phyloP scores from a whole-genome alignment of 129 eudicot genomes.

The Glebionis coronaria region DNA sequence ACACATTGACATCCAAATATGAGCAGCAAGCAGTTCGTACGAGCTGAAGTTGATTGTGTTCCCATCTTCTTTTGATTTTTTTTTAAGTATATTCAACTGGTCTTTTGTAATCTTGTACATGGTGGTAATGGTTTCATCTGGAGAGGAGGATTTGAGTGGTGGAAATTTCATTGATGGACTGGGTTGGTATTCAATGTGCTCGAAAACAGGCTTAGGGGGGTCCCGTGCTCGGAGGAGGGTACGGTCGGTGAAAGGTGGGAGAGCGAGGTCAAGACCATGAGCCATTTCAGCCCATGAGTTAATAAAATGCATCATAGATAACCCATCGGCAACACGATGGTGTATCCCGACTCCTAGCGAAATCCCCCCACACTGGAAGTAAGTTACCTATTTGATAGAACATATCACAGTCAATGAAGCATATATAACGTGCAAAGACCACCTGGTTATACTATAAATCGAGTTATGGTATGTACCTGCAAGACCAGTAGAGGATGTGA shows the following conservation, averaged over 20 bases:
- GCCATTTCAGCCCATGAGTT: too few species aligned
- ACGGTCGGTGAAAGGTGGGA: background rate
- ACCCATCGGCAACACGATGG: too few species aligned
- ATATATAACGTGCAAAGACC: too few species aligned
- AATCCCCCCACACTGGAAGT: slow-evolving; percentile 10
- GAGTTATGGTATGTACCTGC: slow-evolving; percentile 6
- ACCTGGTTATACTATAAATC: too few species aligned
- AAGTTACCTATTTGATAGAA: background rate
- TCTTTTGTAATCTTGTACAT: background rate
- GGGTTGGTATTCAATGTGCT: background rate
- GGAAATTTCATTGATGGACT: background rate
- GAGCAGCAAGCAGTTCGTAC: too few species aligned
- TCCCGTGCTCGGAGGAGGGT: background rate
- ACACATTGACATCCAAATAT: background rate
- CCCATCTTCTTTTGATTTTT: too few species aligned
- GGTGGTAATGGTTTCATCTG: background rate
- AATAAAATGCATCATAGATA: too few species aligned
- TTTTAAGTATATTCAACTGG: background rate
- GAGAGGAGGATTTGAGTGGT: background rate
- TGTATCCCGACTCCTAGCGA: background rate
- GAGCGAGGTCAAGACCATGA: too few species aligned
- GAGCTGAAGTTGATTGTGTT: too few species aligned
- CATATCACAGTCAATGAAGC: too few species aligned
- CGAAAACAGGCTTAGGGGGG: background rate
- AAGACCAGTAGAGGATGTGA: background rate